Evolutionary conservation across 768 basidiomycete species (phyloP).

Genomic region (Termitomyces sp.): DNA sequence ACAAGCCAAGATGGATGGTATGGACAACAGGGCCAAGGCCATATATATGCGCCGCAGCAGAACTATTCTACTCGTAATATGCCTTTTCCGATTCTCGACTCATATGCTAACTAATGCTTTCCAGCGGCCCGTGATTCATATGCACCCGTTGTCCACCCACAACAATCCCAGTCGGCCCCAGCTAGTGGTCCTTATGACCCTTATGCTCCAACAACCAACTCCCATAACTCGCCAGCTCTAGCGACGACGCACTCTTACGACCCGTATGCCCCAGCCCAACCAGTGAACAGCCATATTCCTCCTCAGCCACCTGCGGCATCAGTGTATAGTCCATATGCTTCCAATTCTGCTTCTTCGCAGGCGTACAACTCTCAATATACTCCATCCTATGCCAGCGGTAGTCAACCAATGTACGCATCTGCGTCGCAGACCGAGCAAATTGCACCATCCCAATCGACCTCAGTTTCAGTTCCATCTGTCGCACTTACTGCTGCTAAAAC

Average conservation of each 20-base stretch:
- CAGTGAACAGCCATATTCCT: constrained; percentile 5
- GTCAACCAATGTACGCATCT: constrained; percentile 11
- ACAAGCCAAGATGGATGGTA: constrained; percentile 27
- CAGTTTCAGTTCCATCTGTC: constrained; percentile 21
- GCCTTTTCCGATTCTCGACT: not conserved
- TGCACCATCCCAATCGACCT: not conserved
- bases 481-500: constrained; percentile 38
- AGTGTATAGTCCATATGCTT: constrained; percentile 15
- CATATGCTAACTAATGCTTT: not conserved
- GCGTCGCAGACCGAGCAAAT: constrained; percentile 5
- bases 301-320: constrained; percentile 8
- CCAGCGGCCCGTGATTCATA: constrained; percentile 13
- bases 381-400: constrained; percentile 14
- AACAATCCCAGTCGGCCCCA: constrained; percentile 3
- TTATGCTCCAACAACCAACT: constrained; percentile 29
- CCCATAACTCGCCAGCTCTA: constrained; percentile 14
- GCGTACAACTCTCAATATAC: constrained; percentile 17
- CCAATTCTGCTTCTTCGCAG: constrained; percentile 18
- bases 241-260: constrained; percentile 19
- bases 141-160: constrained; percentile 5
- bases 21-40: constrained; percentile 24
- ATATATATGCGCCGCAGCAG: constrained; percentile 22
- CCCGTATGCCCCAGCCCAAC: constrained; percentile 23
- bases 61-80: constrained; percentile 9
- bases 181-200: constrained; percentile 26